phyloP scores from a whole-genome alignment of 805 yeast genomes.

The Starmerella roubikii region DNA sequence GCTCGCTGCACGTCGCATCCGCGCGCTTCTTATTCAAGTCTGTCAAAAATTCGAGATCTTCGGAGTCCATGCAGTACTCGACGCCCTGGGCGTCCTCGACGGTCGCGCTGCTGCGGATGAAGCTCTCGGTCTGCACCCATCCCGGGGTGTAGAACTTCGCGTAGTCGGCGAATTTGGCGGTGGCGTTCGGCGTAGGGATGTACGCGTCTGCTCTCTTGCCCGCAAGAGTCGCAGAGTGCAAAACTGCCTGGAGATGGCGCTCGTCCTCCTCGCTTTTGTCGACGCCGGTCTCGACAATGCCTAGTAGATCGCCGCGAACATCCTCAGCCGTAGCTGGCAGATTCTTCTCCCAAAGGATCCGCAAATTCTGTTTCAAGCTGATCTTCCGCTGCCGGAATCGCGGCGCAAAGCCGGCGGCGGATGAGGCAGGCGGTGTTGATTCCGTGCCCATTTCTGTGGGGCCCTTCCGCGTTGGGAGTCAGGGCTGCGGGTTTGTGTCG shows the following conservation, averaged over 20 bases:
- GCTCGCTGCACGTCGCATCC: constrained; percentile 43
- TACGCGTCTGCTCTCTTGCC: constrained; percentile 32
- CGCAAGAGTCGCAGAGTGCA: constrained; percentile 49
- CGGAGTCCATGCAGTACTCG: constrained; percentile 80
- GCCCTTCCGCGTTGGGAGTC: not conserved
- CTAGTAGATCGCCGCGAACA: constrained; percentile 73
- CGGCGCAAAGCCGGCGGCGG: constrained; percentile 31
- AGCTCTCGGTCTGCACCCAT: constrained; percentile 60
- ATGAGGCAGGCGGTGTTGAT: too few relatives aligned
- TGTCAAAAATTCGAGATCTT: constrained; percentile 57
- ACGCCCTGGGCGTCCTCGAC: constrained; percentile 90
- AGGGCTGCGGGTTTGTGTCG: not conserved
- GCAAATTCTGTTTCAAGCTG: constrained; percentile 76
- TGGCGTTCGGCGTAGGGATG: constrained; percentile 96
- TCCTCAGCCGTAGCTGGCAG: constrained; percentile 67
- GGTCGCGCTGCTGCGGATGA: constrained; percentile 81
- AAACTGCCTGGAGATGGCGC: constrained; percentile 84
- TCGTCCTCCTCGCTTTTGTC: constrained; percentile 97
- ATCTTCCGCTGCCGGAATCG: constrained; percentile 91
- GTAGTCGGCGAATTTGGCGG: constrained; percentile 66
- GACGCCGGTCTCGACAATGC: constrained; percentile 83
- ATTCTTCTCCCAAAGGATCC: constrained; percentile 63
- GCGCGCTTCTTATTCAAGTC: constrained; percentile 23
- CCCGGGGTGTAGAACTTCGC: constrained; percentile 51
- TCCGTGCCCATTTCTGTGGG: not conserved